phyloP scores from a whole-genome alignment of 2,329 filamentous ascomycete species.

The Akanthomyces dipterigenus region DNA sequence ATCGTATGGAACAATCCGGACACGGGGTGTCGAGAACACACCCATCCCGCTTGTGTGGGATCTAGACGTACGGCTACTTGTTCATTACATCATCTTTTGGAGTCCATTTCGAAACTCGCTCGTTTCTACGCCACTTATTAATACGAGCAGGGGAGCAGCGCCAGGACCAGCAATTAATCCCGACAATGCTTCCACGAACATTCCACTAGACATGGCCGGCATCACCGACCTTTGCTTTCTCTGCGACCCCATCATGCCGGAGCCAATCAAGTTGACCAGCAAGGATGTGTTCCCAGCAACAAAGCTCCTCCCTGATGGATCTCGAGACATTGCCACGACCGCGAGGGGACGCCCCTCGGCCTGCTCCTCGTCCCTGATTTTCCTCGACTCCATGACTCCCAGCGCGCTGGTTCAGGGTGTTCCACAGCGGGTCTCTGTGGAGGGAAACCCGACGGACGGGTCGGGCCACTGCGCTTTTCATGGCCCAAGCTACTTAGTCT shows the following conservation, averaged over 20 bases:
- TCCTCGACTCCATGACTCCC: not conserved
- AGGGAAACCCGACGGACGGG: not conserved
- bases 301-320: not conserved
- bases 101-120: not conserved
- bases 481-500: not conserved
- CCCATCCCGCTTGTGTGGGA: too few species aligned
- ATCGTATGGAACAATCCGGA: not conserved
- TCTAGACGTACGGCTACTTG: not conserved
- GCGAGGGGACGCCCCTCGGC: not conserved
- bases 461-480: not conserved
- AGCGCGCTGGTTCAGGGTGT: not conserved
- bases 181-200: not conserved
- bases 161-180: not conserved
- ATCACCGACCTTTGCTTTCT: not conserved
- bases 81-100: too few species aligned
- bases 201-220: not conserved
- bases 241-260: not conserved
- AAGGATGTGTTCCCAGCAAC: not conserved
- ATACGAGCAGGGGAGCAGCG: not conserved
- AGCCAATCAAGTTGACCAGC: not conserved
- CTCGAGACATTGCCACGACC: not conserved
- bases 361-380: not conserved
- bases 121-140: not conserved
- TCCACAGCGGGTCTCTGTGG: slow-evolving; percentile 5
- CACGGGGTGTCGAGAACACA: not conserved